Base-by-base conservation (phyloP, 495 filamentous ascomycete species). In the Talaromyces trachyspermus region DNA sequence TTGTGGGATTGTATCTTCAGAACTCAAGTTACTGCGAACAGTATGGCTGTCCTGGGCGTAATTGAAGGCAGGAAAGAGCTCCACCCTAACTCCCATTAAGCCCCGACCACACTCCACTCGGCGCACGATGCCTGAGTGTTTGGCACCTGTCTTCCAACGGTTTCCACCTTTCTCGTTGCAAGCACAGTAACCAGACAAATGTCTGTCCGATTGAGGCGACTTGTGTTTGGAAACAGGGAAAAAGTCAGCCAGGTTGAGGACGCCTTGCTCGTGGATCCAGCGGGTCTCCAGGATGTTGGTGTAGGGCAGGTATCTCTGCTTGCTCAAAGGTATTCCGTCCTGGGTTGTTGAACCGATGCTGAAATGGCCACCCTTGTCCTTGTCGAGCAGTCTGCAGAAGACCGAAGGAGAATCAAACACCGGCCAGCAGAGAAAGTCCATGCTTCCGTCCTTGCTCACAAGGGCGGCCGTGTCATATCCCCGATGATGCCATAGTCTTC, bases 381-480 rank as follows among this genome's bases (percentile, higher is more conserved):
- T 80, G 60, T 88, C 84, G 2, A 86, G 60, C 8, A 88, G 66
- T 43, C 81, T 74, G 56, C 80, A 83, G 59, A 84, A 85, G 46
- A 84, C 63, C 0, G 77, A 73, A 1, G 81, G 79, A 1, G 80
- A 84, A 60, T 83, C 79, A 47, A 83, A 84, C 43, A 81, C 78
- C 5, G 80, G 80, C 81, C 84, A 88, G 58, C 84, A 88, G 81
- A 88, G 84, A 54, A 77, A 86, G 61, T 86, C 83, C 53, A 86
- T 56, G 52, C 79, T 82, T 11, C 84, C 83, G 50, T 80, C 79
- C 56, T 84, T 81, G 57, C 79, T 81, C 25, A 85, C 74, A 22
- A 88, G 65, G 18, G 84, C 83, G 64, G 80, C 84, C n/a, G 84
- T 86, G 54, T 79, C 83, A 86, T 85, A 56, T 86, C 85, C 11